Conservation (phyloP, 176 grass and related monocot species). For the Musa itinerans region DNA sequence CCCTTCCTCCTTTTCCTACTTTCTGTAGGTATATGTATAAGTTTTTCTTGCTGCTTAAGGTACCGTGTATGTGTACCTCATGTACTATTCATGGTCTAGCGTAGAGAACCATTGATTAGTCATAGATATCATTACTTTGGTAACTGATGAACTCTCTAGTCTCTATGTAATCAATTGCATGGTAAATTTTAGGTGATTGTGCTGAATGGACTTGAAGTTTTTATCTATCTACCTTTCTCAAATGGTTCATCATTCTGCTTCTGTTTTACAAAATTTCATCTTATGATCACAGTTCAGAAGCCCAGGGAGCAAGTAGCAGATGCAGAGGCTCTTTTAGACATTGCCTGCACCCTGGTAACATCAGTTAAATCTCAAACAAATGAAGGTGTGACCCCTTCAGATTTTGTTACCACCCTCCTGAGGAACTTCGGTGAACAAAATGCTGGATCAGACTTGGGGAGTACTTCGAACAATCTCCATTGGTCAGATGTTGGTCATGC, state of each 20-base stretch:
- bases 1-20: not conserved
- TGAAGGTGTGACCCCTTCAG: conserved; percentile 73
- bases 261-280: not conserved
- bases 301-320: conserved; percentile 94
- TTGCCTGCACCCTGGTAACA: conserved; percentile 59
- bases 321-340: conserved; percentile 82
- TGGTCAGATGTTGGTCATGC: conserved; percentile 54
- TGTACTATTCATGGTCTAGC: not conserved
- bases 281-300: conserved; percentile 59
- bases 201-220: not conserved
- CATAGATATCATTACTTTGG: not conserved
- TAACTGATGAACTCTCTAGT: not conserved
- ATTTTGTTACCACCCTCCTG: conserved; percentile 65
- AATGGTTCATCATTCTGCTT: not conserved
- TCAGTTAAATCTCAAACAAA: conserved; percentile 72
- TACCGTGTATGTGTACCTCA: not conserved
- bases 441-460: conserved; percentile 24
- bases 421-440: conserved; percentile 57
- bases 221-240: not conserved
- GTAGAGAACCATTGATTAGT: not conserved
- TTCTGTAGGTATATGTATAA: not conserved
- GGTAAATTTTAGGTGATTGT: not conserved
- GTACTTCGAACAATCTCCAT: conserved; percentile 20
- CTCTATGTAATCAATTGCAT: not conserved
- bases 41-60: not conserved